Base-by-base conservation (phyloP, 2,329 filamentous ascomycete species). In the Pseudogymnoascus sp. region DNA sequence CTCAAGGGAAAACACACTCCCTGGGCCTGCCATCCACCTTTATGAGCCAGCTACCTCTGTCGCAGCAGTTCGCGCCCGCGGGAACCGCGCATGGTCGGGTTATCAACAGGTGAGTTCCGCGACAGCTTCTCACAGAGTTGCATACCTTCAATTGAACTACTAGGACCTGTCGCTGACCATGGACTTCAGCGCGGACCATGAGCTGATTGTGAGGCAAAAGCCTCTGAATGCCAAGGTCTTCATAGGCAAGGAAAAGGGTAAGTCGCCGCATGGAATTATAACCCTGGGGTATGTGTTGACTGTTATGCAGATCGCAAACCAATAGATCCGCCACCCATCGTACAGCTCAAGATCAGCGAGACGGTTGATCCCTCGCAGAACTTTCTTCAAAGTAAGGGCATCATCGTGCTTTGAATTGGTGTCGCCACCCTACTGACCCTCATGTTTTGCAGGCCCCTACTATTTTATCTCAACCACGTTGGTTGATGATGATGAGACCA, bases 311-410 rank as follows among this genome's bases (percentile, higher is more conserved):
- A 90, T 71, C 87, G 91, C 68, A 96, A 96, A 75, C 90, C 91
- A 6, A 85, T 96, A 71, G 91, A 96, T 73, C 91, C 93, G 61
- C 91, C 91, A 11, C 91, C 91, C 45, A 90, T 96, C 69, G 79
- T 96, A 54, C 86, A 93, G 76, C 81, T 96, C 57, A 74, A 83
- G 62, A 77, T 82, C 63, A 76, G 76, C 63, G 70, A 73, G 36
- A 74, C 76, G 60, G 75, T 75, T 61, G 81, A 84, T 65, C 78
- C 79, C 1, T 72, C 76, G 62, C 77, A 79, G 59, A 76, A 78
- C 66, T 81, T 77, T 64, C 74, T 83, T 57, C 83, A 75, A 79
- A 89, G 84, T 89, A 80, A 73, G 84, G 37, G 10, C 34, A 78
- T 71, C 12, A 71, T 72, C 65, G 71, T 72, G 8, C 69, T 71